Percentiles rank a stretch among this genome's conserved stretches.
Conservation (phyloP, 2,329 filamentous ascomycete species). For the Apiospora koreana region DNA sequence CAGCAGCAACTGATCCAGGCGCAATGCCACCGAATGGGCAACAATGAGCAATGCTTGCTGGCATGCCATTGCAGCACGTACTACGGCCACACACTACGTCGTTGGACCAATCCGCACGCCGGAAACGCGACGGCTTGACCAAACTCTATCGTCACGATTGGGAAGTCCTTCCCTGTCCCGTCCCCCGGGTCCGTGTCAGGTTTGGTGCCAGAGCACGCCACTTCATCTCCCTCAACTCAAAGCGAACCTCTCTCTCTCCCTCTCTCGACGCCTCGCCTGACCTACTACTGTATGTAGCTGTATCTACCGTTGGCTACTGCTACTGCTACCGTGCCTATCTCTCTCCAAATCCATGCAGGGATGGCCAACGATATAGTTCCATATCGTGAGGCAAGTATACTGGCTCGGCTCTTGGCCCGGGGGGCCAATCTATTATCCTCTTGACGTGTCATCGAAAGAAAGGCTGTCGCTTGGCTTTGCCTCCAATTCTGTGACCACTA, state of each 20-base stretch:
- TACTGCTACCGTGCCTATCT: neutral
- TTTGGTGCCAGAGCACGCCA: neutral
- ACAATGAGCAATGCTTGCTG: neutral
- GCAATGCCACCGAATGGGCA: too few relatives aligned
- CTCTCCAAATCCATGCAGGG: neutral
- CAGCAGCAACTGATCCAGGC: too few relatives aligned
- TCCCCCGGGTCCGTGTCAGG: neutral
- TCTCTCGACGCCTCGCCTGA: too few relatives aligned
- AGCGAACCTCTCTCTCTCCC: neutral
- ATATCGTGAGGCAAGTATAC: constrained; percentile 1
- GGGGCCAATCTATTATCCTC: neutral
- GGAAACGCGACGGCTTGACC: neutral
- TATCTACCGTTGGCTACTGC: too few relatives aligned
- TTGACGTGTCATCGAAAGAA: neutral
- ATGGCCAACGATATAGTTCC: neutral
- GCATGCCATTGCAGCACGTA: neutral
- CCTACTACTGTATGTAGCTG: too few relatives aligned
- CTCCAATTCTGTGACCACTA: neutral
- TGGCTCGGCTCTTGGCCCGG: neutral
- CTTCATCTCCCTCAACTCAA: neutral
- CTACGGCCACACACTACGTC: neutral
- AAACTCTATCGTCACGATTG: neutral
- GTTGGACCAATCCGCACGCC: neutral
- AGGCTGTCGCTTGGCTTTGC: constrained; percentile 3
- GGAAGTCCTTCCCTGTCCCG: neutral